Conservation (phyloP, 306 rosid genomes). For the Geum urbanum region DNA sequence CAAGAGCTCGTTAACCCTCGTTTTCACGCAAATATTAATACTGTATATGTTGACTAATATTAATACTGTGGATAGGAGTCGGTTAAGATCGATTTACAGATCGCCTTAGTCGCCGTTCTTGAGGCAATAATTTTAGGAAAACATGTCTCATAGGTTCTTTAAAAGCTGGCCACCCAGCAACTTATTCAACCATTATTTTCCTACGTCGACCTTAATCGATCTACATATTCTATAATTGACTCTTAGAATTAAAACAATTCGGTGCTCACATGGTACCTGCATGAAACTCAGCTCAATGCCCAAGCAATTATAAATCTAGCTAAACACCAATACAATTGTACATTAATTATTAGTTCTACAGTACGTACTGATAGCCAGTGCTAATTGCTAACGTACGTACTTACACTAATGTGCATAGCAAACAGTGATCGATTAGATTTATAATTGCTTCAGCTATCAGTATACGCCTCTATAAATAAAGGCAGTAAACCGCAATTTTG, state of each 20-base stretch:
- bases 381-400: too few species aligned
- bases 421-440: too few species aligned
- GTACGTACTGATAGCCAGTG: neutral
- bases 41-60: too few species aligned
- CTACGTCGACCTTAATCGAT: neutral
- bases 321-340: neutral
- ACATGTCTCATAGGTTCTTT: constrained; percentile 8
- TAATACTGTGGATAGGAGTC: too few species aligned
- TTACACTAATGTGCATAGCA: too few species aligned
- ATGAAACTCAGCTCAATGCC: neutral
- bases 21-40: too few species aligned
- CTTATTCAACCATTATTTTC: neutral
- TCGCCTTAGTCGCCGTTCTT: constrained; percentile 9
- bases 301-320: neutral
- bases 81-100: too few species aligned
- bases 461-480: too few species aligned
- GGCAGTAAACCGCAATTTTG: too few species aligned
- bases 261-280: constrained; percentile 3
- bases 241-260: constrained; percentile 6
- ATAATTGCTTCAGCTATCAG: too few species aligned
- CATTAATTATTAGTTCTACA: neutral
- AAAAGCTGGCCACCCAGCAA: neutral
- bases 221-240: neutral
- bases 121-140: constrained; percentile 18
- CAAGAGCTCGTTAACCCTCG: too few species aligned